These are phyloP conservation scores for Phanerochaete carnosa DNA, from an alignment of 768 basidiomycete species.

Conservation along the genomic window DNA sequence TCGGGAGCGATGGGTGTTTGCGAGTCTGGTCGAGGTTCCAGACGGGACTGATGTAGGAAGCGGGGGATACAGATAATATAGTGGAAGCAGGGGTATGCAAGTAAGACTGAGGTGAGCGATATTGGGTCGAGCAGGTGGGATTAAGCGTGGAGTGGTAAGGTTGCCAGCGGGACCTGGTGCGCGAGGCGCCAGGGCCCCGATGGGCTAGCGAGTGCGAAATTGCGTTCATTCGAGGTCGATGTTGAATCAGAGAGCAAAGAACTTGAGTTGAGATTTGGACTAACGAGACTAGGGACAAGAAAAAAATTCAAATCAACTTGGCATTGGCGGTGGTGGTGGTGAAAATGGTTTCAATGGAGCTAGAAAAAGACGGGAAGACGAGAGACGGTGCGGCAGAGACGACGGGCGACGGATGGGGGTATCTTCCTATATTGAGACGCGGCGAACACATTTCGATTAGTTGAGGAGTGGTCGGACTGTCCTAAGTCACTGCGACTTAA, in stretches of 20 bases:
- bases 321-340: conserved; percentile 19
- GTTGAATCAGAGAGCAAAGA: conserved; percentile 11
- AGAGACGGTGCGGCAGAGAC: neutral
- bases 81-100: conserved; percentile 59
- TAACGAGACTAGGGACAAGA: conserved; percentile 11
- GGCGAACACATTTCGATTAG: conserved; percentile 21
- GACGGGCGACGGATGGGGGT: conserved; percentile 19
- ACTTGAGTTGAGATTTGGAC: conserved; percentile 15
- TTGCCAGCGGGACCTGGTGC: conserved; percentile 76
- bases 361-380: conserved; percentile 4
- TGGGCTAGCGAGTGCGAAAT: conserved; percentile 58
- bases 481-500: conserved; percentile 27
- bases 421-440: conserved; percentile 12
- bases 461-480: conserved; percentile 18
- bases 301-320: conserved; percentile 17
- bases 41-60: conserved; percentile 27
- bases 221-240: conserved; percentile 29
- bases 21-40: conserved; percentile 33
- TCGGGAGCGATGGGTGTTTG: conserved; percentile 28
- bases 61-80: conserved; percentile 44
- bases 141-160: conserved; percentile 58
- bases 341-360: conserved; percentile 21
- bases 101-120: conserved; percentile 37
- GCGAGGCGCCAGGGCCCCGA: conserved; percentile 61
- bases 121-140: conserved; percentile 34